Conservation (phyloP, 2,329 filamentous ascomycete genomes). For the Arthrobotrys conoides region DNA sequence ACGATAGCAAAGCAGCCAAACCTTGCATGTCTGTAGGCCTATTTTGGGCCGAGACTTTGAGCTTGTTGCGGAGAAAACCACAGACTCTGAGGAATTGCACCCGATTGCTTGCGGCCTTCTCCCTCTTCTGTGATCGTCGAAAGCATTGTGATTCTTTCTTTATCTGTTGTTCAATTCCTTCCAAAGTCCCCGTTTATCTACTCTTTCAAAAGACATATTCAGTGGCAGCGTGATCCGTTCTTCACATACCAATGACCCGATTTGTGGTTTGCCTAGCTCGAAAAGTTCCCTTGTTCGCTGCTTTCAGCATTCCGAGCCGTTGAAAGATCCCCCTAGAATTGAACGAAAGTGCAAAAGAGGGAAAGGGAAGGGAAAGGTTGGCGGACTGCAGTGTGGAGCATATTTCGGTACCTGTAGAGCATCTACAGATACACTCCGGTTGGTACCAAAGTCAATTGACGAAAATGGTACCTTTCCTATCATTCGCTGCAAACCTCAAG, state of each 20-base stretch:
- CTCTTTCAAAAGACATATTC: conserved; percentile 18
- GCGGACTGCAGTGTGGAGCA: conserved; percentile 33
- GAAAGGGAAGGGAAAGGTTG: conserved; percentile 1
- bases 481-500: conserved; percentile 46
- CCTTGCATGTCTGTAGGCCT: conserved; percentile 37
- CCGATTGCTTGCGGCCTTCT: conserved; percentile 45
- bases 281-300: conserved; percentile 12
- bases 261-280: conserved; percentile 35
- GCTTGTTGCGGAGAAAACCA: conserved; percentile 45
- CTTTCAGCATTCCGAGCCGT: conserved; percentile 59
- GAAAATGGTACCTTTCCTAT: conserved; percentile 48
- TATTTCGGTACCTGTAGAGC: conserved; percentile 54
- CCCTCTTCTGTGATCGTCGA: conserved; percentile 27
- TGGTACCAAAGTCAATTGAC: conserved; percentile 59
- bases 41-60: conserved; percentile 46
- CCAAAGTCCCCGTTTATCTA: conserved; percentile 55
- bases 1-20: conserved; percentile 5
- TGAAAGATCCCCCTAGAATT: conserved; percentile 33
- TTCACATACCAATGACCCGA: conserved; percentile 35
- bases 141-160: conserved; percentile 6
- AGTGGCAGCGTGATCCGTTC: conserved; percentile 38
- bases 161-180: conserved; percentile 2
- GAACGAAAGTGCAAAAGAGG: conserved; percentile 30
- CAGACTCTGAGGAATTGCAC: conserved; percentile 38
- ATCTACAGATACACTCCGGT: conserved; percentile 49